phyloP scores from a whole-genome alignment of 2,329 filamentous ascomycete species.

The Fusarium pseudonygamai region DNA sequence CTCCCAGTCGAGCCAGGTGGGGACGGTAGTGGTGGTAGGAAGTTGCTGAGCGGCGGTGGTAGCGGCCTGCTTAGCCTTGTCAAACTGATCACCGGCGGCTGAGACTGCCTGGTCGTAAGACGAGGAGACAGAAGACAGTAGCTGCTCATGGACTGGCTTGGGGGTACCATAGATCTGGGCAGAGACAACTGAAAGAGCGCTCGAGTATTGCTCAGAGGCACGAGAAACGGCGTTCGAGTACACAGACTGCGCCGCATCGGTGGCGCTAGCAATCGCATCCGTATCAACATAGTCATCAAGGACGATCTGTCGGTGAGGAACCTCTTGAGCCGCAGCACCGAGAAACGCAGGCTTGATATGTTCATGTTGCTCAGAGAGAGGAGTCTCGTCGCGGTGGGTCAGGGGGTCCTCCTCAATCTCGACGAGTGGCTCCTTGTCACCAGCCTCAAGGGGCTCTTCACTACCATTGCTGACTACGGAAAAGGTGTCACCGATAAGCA shows the following conservation, averaged over 20 bases:
- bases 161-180: slow-evolving; percentile 74
- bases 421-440: slow-evolving; percentile 42
- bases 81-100: slow-evolving; percentile 68
- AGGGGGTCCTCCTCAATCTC: slow-evolving; percentile 41
- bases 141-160: slow-evolving; percentile 74
- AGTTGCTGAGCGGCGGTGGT: slow-evolving; percentile 61
- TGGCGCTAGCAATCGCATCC: slow-evolving; percentile 50
- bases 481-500: slow-evolving; percentile 36
- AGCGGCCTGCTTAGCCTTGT: slow-evolving; percentile 63
- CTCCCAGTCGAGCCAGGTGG: slow-evolving; percentile 58
- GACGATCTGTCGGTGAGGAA: slow-evolving; percentile 59
- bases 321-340: slow-evolving; percentile 61
- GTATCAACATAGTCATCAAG: slow-evolving; percentile 58
- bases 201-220: slow-evolving; percentile 74
- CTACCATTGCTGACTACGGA: slow-evolving; percentile 41
- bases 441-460: slow-evolving; percentile 39
- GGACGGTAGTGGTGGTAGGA: slow-evolving; percentile 53
- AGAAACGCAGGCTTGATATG: slow-evolving; percentile 59
- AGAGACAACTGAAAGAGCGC: slow-evolving; percentile 73
- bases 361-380: slow-evolving; percentile 40
- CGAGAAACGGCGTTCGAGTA: slow-evolving; percentile 72
- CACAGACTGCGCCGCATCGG: slow-evolving; percentile 60
- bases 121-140: slow-evolving; percentile 73
- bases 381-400: slow-evolving; percentile 37
- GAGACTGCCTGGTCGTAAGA: slow-evolving; percentile 74